Percentiles rank a stretch among this genome's conserved stretches.
These are phyloP conservation scores for Suillus americanus DNA, from an alignment of 768 basidiomycete species.

Conservation along the genomic window DNA sequence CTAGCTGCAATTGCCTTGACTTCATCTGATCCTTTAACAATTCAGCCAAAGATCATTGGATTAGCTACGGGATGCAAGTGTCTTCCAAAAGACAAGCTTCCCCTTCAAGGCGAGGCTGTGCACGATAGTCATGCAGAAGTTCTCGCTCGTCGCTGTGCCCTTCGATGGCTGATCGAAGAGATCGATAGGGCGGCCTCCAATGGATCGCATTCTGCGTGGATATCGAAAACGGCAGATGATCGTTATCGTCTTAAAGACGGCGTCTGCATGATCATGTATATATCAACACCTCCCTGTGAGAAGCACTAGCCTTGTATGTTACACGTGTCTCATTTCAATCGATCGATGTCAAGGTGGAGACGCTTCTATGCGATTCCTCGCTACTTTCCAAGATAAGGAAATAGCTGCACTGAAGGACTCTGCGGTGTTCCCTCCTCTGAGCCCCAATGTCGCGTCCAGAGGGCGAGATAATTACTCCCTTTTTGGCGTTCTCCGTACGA, in stretches of 20 bases:
- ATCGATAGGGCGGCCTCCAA: constrained; percentile 30
- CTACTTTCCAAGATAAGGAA: constrained; percentile 67
- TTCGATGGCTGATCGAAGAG: constrained; percentile 82
- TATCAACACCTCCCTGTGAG: constrained; percentile 68
- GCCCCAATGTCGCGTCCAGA: constrained; percentile 48
- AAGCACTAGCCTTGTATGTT: constrained; percentile 43
- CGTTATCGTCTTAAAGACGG: constrained; percentile 46
- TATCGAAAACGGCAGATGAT: constrained; percentile 35
- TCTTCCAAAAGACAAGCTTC: constrained; percentile 61
- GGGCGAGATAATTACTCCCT: constrained; percentile 81
- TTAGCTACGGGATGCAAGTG: constrained; percentile 87
- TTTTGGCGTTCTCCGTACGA: constrained; percentile 82
- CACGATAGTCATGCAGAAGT: constrained; percentile 94
- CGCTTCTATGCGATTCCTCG: constrained; percentile 80
- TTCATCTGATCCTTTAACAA: constrained; percentile 20
- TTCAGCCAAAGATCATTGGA: constrained; percentile 55
- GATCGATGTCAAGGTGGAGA: constrained; percentile 73
- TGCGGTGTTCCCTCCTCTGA: constrained; percentile 31
- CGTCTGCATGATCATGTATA: constrained; percentile 65
- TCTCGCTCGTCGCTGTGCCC: constrained; percentile 76
- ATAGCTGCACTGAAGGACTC: constrained; percentile 72
- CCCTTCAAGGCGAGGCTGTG: constrained; percentile 70
- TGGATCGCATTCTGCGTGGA: constrained; percentile 30
- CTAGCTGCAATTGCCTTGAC: constrained; percentile 57
- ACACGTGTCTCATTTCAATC: constrained; percentile 20